These are phyloP conservation scores for Penicillium sp. DNA, from an alignment of 2,329 filamentous ascomycete genomes.

Conservation along the genomic window DNA sequence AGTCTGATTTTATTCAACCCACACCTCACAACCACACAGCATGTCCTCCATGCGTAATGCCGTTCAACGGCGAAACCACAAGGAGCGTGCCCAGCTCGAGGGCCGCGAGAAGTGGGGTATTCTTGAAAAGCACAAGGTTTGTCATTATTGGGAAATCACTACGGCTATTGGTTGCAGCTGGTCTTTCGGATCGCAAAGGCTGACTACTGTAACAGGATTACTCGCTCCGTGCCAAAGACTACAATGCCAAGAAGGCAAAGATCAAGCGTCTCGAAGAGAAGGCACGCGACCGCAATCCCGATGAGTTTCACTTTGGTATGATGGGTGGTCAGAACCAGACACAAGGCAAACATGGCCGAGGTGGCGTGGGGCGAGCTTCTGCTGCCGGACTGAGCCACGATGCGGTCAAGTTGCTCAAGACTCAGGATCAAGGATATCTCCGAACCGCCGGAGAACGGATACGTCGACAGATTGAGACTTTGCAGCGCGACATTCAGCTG, in stretches of 20 bases:
- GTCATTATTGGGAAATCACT: conserved; percentile 6
- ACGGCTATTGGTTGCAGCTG: neutral
- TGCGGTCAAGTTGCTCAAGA: conserved; percentile 64
- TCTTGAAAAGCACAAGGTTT: conserved; percentile 89
- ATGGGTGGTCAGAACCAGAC: conserved; percentile 50
- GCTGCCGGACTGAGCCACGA: conserved; percentile 52
- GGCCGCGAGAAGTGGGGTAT: conserved; percentile 85
- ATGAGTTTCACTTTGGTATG: conserved; percentile 69
- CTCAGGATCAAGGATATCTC: conserved; percentile 64
- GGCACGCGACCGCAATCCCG: conserved; percentile 61
- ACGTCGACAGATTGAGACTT: conserved; percentile 53
- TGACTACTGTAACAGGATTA: conserved; percentile 53
- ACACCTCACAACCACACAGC: conserved; percentile 12
- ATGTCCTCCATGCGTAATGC: conserved; percentile 63
- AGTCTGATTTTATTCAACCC: neutral
- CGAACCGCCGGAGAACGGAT: conserved; percentile 59
- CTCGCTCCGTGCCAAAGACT: conserved; percentile 64
- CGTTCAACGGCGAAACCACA: conserved; percentile 79
- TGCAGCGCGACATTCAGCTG: conserved; percentile 47
- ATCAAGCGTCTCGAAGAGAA: conserved; percentile 61
- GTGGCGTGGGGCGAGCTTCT: conserved; percentile 41
- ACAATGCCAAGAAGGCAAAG: conserved; percentile 62
- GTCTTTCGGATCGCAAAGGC: neutral
- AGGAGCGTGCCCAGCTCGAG: conserved; percentile 82
- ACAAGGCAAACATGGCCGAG: conserved; percentile 44